These are phyloP conservation scores for Paspalum vaginatum DNA, from an alignment of 176 grass and related monocot species.

Conservation along the genomic window DNA sequence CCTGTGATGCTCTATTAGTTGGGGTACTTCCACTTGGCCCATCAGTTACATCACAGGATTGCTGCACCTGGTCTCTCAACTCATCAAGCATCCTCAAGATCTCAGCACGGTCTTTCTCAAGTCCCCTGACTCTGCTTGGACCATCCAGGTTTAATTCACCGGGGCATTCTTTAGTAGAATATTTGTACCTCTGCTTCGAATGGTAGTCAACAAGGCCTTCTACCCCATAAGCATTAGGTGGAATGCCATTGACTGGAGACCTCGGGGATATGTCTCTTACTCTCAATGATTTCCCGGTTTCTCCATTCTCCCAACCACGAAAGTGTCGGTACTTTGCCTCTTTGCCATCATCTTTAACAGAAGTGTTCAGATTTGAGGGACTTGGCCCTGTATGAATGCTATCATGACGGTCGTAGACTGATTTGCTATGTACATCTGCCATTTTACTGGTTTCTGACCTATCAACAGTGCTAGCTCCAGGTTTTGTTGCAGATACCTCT, in stretches of 20 bases:
- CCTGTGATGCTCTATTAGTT: conserved; percentile 33
- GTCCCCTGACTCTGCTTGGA: conserved; percentile 71
- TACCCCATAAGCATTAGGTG: conserved; percentile 30
- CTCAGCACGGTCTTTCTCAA: conserved; percentile 76
- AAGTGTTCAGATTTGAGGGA: conserved; percentile 39
- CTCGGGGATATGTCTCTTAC: conserved; percentile 36
- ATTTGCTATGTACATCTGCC: conserved; percentile 35
- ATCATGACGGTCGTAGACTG: conserved; percentile 31
- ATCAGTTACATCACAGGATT: conserved; percentile 61
- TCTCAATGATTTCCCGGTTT: conserved; percentile 37
- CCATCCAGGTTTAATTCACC: conserved; percentile 44
- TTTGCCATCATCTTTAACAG: conserved; percentile 33
- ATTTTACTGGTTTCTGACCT: conserved; percentile 33
- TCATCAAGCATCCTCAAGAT: conserved; percentile 90
- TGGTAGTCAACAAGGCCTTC: conserved; percentile 47
- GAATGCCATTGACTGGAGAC: conserved; percentile 17
- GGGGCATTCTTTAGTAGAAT: conserved; percentile 33
- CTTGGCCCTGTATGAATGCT: conserved; percentile 34
- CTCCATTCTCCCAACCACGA: conserved; percentile 50
- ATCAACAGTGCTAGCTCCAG: conserved; percentile 26
- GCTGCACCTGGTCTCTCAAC: conserved; percentile 84
- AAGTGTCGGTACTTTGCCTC: conserved; percentile 53
- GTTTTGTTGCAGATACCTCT: conserved; percentile 34
- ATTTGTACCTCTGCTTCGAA: conserved; percentile 39
- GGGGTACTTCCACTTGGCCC: conserved; percentile 44